phyloP scores from a whole-genome alignment of 352 stramenopile species.

The Pythium aquatile region DNA sequence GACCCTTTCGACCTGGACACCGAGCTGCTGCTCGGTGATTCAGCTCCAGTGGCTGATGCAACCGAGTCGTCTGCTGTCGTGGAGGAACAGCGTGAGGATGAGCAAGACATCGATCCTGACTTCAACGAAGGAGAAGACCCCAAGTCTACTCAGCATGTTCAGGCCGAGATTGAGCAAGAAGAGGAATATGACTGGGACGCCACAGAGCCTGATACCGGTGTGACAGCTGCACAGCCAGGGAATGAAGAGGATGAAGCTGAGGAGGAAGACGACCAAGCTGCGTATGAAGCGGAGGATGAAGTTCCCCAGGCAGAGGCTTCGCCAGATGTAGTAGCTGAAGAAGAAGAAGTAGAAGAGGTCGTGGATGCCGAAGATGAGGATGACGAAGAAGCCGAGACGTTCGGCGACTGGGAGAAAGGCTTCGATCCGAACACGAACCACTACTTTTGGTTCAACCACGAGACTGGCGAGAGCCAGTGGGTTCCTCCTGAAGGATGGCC shows the following conservation, averaged over 20 bases:
- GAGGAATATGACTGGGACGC: slow-evolving; percentile 12
- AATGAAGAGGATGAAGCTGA: slow-evolving; percentile 4
- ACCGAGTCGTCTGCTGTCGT: not conserved
- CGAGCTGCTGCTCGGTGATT: slow-evolving; percentile 6
- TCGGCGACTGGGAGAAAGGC: slow-evolving; percentile 85
- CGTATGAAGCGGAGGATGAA: not conserved
- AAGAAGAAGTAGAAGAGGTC: slow-evolving; percentile 18
- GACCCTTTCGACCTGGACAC: slow-evolving; percentile 21
- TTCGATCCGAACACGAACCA: slow-evolving; percentile 80
- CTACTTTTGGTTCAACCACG: slow-evolving; percentile 90
- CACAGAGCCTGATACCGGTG: not conserved
- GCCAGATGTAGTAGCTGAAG: not conserved
- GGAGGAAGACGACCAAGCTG: not conserved
- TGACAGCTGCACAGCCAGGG: not conserved
- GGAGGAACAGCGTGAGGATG: not conserved
- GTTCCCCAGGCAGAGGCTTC: not conserved
- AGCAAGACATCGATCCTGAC: not conserved
- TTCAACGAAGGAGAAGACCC: not conserved
- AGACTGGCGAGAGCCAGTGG: slow-evolving; percentile 75
- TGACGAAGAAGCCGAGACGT: slow-evolving; percentile 74
- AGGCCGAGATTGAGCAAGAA: not conserved
- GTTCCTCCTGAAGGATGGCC: slow-evolving; percentile 75
- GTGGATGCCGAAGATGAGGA: slow-evolving; percentile 42
- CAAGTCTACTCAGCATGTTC: not conserved
- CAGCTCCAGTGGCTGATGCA: not conserved